A percentile compares a stretch with the other conserved stretches of the same genome.
phyloP scores from a whole-genome alignment of 306 rosid genomes.

The Lathyrus aphaca region DNA sequence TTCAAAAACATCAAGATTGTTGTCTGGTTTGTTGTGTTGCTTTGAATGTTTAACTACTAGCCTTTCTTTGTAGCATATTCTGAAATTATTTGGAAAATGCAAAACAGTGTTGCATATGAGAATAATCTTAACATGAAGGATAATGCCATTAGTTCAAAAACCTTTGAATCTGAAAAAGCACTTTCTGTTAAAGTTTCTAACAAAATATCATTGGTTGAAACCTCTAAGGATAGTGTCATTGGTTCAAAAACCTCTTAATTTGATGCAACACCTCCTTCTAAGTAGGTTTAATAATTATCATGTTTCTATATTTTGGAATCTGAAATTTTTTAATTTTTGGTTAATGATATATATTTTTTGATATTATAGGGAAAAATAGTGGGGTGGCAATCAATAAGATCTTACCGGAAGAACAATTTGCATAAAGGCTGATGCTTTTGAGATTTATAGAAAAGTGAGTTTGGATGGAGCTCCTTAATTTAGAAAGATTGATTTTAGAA shows the following conservation, averaged over 20 bases:
- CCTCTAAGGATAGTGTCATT: constrained; percentile 37
- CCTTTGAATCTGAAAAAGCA: no score
- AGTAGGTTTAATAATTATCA: constrained; percentile 49
- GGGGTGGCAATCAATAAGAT: no score
- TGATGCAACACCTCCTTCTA: constrained; percentile 61
- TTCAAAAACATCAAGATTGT: no score
- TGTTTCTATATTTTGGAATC: neutral
- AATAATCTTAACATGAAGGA: no score
- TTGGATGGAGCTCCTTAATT: constrained; percentile 98
- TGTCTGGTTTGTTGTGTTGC: no score
- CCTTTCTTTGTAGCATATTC: no score
- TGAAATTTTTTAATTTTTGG: constrained; percentile 12
- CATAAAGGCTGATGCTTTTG: constrained; percentile 62
- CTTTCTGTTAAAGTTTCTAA: no score
- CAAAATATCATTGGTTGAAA: constrained; percentile 48
- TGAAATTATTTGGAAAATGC: no score
- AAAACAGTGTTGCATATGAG: no score
- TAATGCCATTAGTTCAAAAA: no score
- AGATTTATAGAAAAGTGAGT: constrained; percentile 83
- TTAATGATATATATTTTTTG: constrained; percentile 20
- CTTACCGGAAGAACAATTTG: constrained; percentile 64
- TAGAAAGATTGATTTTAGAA: constrained; percentile 80
- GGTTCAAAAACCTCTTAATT: constrained; percentile 39
- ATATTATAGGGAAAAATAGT: no score
- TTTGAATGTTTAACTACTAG: no score